These are phyloP conservation scores for Xylaria hypoxylon DNA, from an alignment of 2,329 filamentous ascomycete species.

Conservation along the genomic window DNA sequence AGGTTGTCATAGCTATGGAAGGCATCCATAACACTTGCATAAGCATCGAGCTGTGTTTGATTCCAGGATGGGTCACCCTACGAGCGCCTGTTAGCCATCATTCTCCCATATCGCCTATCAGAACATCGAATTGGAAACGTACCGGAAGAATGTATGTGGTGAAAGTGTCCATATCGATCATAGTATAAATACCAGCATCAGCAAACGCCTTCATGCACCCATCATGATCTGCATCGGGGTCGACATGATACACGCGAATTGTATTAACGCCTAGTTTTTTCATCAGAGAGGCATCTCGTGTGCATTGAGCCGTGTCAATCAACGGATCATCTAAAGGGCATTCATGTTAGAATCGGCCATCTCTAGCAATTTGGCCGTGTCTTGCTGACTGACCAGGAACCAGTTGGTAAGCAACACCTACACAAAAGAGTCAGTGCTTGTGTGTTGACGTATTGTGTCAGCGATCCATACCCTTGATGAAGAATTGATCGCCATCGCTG, in stretches of 20 bases:
- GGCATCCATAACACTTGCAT: constrained; percentile 78
- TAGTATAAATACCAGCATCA: constrained; percentile 83
- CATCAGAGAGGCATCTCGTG: constrained; percentile 81
- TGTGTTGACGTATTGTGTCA: background rate
- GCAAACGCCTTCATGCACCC: constrained; percentile 85
- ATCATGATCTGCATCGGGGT: constrained; percentile 75
- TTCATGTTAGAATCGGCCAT: constrained; percentile 25
- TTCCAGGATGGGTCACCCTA: constrained; percentile 77
- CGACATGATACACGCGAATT: constrained; percentile 90
- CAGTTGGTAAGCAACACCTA: constrained; percentile 80
- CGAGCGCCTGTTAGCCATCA: constrained; percentile 16
- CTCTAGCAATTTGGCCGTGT: background rate
- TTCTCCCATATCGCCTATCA: constrained; percentile 1
- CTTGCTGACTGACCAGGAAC: constrained; percentile 53
- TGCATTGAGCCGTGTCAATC: constrained; percentile 79
- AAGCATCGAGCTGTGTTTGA: constrained; percentile 74
- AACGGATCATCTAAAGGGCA: constrained; percentile 74
- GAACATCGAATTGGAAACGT: constrained; percentile 43
- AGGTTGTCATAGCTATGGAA: constrained; percentile 84
- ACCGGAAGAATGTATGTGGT: constrained; percentile 74
- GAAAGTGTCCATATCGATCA: constrained; percentile 85
- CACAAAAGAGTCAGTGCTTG: constrained; percentile 25
- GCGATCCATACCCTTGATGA: constrained; percentile 74
- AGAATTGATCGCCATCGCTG: constrained; percentile 83
- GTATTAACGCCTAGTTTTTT: constrained; percentile 82